A percentile compares a stretch with the other conserved stretches of the same genome.
Evolutionary conservation across 1,284 basidiomycete species (phyloP).

Genomic region (Ustilago hordei): DNA sequence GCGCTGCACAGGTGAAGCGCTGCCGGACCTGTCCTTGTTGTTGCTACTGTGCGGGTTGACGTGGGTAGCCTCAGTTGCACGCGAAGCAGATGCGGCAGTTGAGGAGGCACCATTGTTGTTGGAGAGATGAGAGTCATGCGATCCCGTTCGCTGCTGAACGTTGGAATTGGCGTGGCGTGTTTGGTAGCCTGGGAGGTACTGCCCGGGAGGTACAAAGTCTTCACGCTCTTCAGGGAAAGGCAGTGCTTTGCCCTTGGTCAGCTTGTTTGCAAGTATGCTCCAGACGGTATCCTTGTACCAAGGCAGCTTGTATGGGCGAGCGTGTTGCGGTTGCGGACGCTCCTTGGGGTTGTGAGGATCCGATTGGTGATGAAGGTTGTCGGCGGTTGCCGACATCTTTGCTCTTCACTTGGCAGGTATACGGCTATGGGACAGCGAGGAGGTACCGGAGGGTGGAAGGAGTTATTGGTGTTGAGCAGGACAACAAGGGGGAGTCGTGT

Average conservation of each 20-base stretch:
- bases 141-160: constrained; percentile 4
- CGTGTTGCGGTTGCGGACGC: constrained; percentile 23
- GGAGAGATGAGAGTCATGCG: not conserved
- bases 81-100: constrained; percentile 4
- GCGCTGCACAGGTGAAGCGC: not conserved
- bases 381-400: not conserved
- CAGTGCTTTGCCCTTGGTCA: constrained; percentile 34
- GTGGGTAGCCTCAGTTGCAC: constrained; percentile 12
- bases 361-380: constrained; percentile 32
- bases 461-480: not conserved
- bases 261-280: constrained; percentile 32
- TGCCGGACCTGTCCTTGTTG: constrained; percentile 70
- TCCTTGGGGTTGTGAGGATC: constrained; percentile 10
- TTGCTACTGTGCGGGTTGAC: not conserved
- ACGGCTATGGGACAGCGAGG: not conserved
- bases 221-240: constrained; percentile 38
- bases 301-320: constrained; percentile 20
- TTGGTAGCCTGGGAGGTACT: constrained; percentile 42
- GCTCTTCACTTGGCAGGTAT: not conserved
- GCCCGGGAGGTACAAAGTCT: constrained; percentile 39
- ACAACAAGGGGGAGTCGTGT: not conserved
- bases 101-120: not conserved
- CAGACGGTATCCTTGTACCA: constrained; percentile 51
- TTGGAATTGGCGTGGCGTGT: constrained; percentile 4
- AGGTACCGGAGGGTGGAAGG: not conserved